Base-by-base conservation (phyloP, 208 protist species). In the Leishmania braziliensis region DNA sequence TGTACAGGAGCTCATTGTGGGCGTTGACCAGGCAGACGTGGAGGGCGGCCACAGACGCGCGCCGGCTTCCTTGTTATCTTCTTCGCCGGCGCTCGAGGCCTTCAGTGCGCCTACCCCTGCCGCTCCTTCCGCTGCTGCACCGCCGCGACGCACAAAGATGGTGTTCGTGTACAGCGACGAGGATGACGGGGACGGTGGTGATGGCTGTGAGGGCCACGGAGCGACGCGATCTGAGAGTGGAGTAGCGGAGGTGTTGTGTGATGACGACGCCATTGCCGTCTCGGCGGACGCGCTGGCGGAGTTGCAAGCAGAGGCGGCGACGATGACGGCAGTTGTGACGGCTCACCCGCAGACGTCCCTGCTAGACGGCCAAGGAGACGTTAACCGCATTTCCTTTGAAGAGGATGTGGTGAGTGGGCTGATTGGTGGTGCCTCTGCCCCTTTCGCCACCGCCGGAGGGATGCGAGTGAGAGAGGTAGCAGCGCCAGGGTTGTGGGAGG, bases 151-250 rank as follows among this genome's bases (percentile, higher is more conserved):
- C 77, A 88, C 82, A 0, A 93, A 92, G 76, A 79, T 93, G 79
- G 91, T 95, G 10, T 96, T 94, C 81, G 50, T 96, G 16, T 96
- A 95, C 86, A 95, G 91, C 53, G 90, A 92, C 79, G 93, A 96
- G 66, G 93, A 96, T 20, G 91, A 87, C 9, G 69, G 5, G 36
- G 90, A 88, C 75, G 90, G 92, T 54, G 93, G 94, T 20, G 90
- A 87, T 1, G 86, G 87, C 8, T 62, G 62, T 10, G 68, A 83
- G 26, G 43, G 26, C 56, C 9, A n/a, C 62, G 83, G 5, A 12
- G 9, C 56, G 9, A 74, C 36, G 14, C 54, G 5, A 33, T 26
- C 58, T 12, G 8, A 65, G 46, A 56, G 60, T 16, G 66, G 71
- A 20, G 79, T 73, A 0, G 56, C 80, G 9, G 77, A 75, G 53